Conservation (phyloP, 306 rosid genomes). For the Cucurbita argyrosperma region DNA sequence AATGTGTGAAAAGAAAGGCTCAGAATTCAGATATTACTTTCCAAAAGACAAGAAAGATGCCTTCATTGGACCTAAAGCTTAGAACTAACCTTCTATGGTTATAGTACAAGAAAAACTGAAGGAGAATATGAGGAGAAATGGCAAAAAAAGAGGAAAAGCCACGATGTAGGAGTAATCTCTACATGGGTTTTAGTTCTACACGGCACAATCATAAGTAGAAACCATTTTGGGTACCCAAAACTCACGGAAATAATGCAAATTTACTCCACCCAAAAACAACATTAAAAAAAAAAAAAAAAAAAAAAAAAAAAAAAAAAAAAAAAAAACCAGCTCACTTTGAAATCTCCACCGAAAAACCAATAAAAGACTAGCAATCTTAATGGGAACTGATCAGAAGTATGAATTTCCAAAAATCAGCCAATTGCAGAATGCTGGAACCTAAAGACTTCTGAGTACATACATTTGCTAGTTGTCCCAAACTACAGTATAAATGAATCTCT, state of each 20-base stretch:
- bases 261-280: not conserved
- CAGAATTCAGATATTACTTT: not conserved
- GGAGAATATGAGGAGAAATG: not conserved
- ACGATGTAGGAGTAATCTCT: too few species aligned
- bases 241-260: not conserved
- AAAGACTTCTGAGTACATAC: not conserved
- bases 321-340: not conserved
- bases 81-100: not conserved
- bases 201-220: not conserved
- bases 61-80: not conserved
- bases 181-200: too few species aligned
- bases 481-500: not conserved
- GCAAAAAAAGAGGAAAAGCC: not conserved
- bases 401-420: not conserved
- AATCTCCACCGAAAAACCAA: not conserved
- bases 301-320: not conserved
- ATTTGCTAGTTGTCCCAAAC: not conserved
- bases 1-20: not conserved
- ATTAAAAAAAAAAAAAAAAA: not conserved
- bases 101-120: not conserved
- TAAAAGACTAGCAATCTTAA: not conserved
- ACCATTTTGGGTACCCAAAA: not conserved
- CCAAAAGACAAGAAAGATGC: not conserved
- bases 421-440: not conserved
- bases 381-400: not conserved